A percentile compares a stretch with the other conserved stretches of the same genome.
phyloP scores from a whole-genome alignment of 352 stramenopile genomes.

The Lagenidium sp. region DNA sequence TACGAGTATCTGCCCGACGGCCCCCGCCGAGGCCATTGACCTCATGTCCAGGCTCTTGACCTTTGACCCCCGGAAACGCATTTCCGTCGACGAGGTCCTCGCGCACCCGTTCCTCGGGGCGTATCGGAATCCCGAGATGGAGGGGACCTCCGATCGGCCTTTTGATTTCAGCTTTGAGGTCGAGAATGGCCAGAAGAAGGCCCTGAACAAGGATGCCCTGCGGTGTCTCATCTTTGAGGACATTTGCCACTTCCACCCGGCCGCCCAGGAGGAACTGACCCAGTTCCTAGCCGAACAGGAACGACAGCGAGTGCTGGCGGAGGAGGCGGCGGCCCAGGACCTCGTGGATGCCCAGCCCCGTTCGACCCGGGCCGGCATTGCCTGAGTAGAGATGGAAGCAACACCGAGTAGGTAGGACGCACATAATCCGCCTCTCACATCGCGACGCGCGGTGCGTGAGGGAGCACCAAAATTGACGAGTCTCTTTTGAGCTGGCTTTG shows the following conservation, averaged over 20 bases:
- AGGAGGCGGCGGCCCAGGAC: slow-evolving; percentile 14
- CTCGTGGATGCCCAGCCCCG: slow-evolving; percentile 8
- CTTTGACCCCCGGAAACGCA: slow-evolving; percentile 83
- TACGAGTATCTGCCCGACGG: slow-evolving; percentile 37
- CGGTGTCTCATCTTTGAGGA: slow-evolving; percentile 80
- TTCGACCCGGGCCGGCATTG: slow-evolving; percentile 9
- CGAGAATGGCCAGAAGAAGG: slow-evolving; percentile 28
- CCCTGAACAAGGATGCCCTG: slow-evolving; percentile 71
- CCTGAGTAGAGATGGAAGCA: slow-evolving; percentile 43
- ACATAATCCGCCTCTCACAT: no score
- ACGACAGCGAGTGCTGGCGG: slow-evolving; percentile 17
- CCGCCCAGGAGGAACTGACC: slow-evolving; percentile 49
- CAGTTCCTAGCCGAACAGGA: slow-evolving; percentile 39
- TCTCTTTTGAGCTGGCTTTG: no score
- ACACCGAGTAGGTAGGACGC: no score
- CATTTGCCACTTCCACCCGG: slow-evolving; percentile 78
- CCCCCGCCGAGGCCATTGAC: slow-evolving; percentile 60
- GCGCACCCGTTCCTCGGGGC: slow-evolving; percentile 66
- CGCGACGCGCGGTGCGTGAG: no score
- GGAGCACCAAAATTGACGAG: no score
- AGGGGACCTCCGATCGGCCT: slow-evolving; percentile 23
- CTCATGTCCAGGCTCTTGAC: slow-evolving; percentile 79
- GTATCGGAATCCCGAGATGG: slow-evolving; percentile 42
- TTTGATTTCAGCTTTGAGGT: slow-evolving; percentile 85
- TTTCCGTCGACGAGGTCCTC: slow-evolving; percentile 65